Percentiles rank a stretch among this genome's conserved stretches.
These are phyloP conservation scores for Alternaria sp. DNA, from an alignment of 2,329 filamentous ascomycete species.

Conservation along the genomic window DNA sequence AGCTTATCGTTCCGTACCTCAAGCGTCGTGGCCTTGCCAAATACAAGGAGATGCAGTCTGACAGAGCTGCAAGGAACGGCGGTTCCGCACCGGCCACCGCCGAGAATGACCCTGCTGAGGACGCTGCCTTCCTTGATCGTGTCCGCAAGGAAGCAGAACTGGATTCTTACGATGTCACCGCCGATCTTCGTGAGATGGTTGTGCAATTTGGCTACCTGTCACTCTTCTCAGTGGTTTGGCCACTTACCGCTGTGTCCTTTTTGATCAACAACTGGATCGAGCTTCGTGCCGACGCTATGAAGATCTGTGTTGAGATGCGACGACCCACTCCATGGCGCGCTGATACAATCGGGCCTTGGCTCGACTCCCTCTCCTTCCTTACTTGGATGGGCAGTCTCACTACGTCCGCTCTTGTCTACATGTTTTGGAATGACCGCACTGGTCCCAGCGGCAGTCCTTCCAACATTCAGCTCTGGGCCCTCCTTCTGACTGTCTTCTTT, in stretches of 20 bases:
- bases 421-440: constrained; percentile 77
- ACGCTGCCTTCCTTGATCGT: constrained; percentile 79
- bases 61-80: constrained; percentile 65
- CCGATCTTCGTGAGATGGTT: constrained; percentile 79
- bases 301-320: constrained; percentile 89
- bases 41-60: constrained; percentile 76
- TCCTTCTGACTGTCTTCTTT: constrained; percentile 82
- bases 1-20: constrained; percentile 83
- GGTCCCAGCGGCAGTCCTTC: constrained; percentile 72
- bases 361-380: constrained; percentile 85
- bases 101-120: constrained; percentile 74
- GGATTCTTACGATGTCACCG: constrained; percentile 85
- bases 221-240: constrained; percentile 94
- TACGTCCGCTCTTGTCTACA: constrained; percentile 84
- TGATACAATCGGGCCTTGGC: constrained; percentile 93
- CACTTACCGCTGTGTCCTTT: constrained; percentile 87
- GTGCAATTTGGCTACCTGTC: constrained; percentile 80
- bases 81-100: constrained; percentile 59
- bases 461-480: constrained; percentile 78
- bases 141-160: constrained; percentile 85
- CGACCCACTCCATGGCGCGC: constrained; percentile 88
- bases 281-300: constrained; percentile 89
- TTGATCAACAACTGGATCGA: constrained; percentile 97
- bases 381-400: constrained; percentile 93
- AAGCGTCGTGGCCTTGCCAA: constrained; percentile 82